Percentiles rank a stretch among this genome's conserved stretches.
These are phyloP conservation scores for Phytophthora boehmeriae DNA, from an alignment of 352 stramenopile genomes.

Conservation along the genomic window DNA sequence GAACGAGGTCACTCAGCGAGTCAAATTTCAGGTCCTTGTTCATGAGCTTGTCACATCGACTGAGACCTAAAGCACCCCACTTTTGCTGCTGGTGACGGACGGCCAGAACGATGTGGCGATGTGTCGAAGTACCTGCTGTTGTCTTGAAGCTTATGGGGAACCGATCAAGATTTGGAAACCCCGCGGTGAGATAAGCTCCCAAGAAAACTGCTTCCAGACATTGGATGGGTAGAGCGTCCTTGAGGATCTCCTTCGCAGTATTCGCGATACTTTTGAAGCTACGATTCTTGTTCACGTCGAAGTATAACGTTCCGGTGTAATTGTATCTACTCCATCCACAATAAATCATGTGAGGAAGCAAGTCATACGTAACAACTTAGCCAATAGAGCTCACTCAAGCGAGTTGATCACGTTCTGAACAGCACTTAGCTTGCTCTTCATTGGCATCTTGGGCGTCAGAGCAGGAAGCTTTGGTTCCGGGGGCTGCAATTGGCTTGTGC, in stretches of 20 bases:
- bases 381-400: constrained; percentile 56
- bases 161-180: constrained; percentile 65
- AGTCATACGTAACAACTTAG: neutral
- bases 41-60: constrained; percentile 84
- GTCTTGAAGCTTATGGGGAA: constrained; percentile 91
- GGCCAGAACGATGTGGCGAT: constrained; percentile 85
- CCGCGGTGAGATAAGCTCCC: constrained; percentile 77
- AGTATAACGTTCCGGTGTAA: constrained; percentile 88
- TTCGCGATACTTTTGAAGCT: constrained; percentile 89
- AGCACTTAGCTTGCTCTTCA: constrained; percentile 57
- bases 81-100: constrained; percentile 76
- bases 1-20: constrained; percentile 75
- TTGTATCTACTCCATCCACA: constrained; percentile 60
- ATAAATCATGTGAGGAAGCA: neutral
- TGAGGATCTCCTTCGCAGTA: constrained; percentile 87
- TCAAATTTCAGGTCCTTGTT: constrained; percentile 85
- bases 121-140: constrained; percentile 53
- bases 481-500: constrained; percentile 31
- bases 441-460: constrained; percentile 58
- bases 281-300: constrained; percentile 87
- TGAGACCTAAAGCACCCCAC: constrained; percentile 86
- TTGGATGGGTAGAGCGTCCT: constrained; percentile 86
- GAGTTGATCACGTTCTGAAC: constrained; percentile 75
- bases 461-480: constrained; percentile 65
- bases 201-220: constrained; percentile 91